Base-by-base conservation (phyloP, 352 stramenopile genomes). In the Plasmopara muralis region DNA sequence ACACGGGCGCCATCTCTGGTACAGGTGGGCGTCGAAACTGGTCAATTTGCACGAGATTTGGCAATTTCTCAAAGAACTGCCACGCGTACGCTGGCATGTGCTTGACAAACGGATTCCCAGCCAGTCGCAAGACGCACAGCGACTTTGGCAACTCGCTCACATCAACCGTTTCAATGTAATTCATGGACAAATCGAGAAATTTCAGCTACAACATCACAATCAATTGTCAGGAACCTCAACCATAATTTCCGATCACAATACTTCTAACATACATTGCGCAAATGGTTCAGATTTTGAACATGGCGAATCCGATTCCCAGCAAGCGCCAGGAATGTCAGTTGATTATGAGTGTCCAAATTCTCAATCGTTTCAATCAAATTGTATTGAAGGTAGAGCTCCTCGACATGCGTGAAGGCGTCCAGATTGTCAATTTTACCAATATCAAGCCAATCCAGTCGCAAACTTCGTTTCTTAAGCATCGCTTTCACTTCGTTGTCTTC, bases 341-440 rank as follows among this genome's bases (percentile, higher is more conserved):
- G 53, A 15, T 47, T 31, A 28, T 88, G 76, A 29, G 80, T 56
- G 5, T 89, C 80, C 33, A 91, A 52, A 18, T 68, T 76, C 61
- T 87, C 77, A 9, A 91, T 77, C 14, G n/a, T 49, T 37, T 69
- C 47, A 14, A 91, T 74, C 40, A 80, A 38, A 55, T 91, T 91
- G 51, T 87, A 77, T 63, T 91, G 80, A 4, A 91, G 64, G 50
- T 89, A 89, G 28, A 91, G 49, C 52, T 89, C 77, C 39, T 85
- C 64, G 30, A 91, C 57, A 42, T 89, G 77, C 29, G 72, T 83
- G 44, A 87, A 87, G 42, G 68, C 77, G 28, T 91, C 77, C 4
- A 91, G 46, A 41, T 91, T 89, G 47, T 91, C 80, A 34, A 91
- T 86, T 44, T 69, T 65, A 29, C 70, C 65, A 25, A 91, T 71